Conservation (phyloP, 2,329 filamentous ascomycete species). For the Sporothrix sp. region DNA sequence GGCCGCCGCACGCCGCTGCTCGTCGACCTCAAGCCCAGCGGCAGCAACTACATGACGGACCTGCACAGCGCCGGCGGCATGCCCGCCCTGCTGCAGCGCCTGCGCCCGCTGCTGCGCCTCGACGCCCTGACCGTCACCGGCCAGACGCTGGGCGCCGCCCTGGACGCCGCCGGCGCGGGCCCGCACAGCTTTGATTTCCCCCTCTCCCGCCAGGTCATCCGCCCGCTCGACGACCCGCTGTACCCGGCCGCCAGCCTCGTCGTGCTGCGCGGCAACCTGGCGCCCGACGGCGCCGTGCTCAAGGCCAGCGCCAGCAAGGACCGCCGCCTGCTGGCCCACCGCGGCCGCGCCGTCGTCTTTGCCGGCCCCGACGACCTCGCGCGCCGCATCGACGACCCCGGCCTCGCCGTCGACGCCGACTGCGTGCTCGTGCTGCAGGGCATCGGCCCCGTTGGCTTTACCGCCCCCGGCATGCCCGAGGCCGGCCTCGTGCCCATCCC, state of each 20-base stretch:
- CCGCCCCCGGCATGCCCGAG: slow-evolving; percentile 85
- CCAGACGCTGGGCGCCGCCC: slow-evolving; percentile 69
- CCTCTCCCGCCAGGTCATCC: slow-evolving; percentile 39
- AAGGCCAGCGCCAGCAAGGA: slow-evolving; percentile 86
- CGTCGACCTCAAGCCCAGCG: slow-evolving; percentile 76
- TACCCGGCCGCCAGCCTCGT: slow-evolving; percentile 71
- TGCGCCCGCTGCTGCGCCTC: slow-evolving; percentile 69
- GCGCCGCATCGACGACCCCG: slow-evolving; percentile 44
- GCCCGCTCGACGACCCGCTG: slow-evolving; percentile 53
- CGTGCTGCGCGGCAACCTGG: slow-evolving; percentile 74
- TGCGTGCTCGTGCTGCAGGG: slow-evolving; percentile 74
- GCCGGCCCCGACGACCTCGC: slow-evolving; percentile 67
- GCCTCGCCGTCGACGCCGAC: slow-evolving; percentile 50
- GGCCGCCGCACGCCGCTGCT: slow-evolving; percentile 70
- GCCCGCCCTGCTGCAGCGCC: slow-evolving; percentile 66
- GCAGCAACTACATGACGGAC: slow-evolving; percentile 82
- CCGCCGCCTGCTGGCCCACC: slow-evolving; percentile 41
- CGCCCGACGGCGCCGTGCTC: slow-evolving; percentile 72
- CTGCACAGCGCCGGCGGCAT: slow-evolving; percentile 84
- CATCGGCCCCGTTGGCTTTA: slow-evolving; percentile 53
- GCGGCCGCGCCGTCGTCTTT: slow-evolving; percentile 52
- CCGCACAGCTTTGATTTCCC: slow-evolving; percentile 51
- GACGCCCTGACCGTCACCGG: slow-evolving; percentile 75
- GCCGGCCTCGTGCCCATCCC: slow-evolving; percentile 56
- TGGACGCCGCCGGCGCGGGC: too few species aligned